Conservation (phyloP, 2,329 filamentous ascomycete genomes). For the Clarireedia monteithiana region DNA sequence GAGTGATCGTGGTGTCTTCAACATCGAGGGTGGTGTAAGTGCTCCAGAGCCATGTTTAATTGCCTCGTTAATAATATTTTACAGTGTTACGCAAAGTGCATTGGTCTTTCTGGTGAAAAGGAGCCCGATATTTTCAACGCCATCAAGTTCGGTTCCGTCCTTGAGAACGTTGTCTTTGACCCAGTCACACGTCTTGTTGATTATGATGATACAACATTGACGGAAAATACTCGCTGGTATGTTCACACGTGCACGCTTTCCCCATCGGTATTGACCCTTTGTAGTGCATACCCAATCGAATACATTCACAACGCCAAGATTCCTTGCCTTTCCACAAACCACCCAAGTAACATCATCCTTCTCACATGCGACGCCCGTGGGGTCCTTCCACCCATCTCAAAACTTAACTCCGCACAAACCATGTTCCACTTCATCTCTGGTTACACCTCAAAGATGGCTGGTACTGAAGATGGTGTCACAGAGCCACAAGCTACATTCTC, state of each 20-base stretch:
- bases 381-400: constrained; percentile 95
- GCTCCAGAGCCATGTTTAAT: background rate
- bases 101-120: constrained; percentile 95
- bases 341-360: constrained; percentile 96
- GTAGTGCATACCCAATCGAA: constrained; percentile 89
- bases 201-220: constrained; percentile 91
- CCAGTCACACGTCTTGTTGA: constrained; percentile 82
- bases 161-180: constrained; percentile 98
- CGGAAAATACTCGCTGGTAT: constrained; percentile 90
- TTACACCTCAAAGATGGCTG: constrained; percentile 99
- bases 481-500: constrained; percentile 99
- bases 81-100: constrained; percentile 93
- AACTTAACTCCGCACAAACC: constrained; percentile 87
- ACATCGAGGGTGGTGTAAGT: constrained; percentile 82
- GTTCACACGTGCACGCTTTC: background rate
- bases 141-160: constrained; percentile 92
- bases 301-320: constrained; percentile 99
- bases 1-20: constrained; percentile 95
- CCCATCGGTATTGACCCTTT: background rate
- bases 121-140: constrained; percentile 96
- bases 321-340: constrained; percentile 77
- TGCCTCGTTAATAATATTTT: constrained; percentile 8
- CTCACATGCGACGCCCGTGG: constrained; percentile 96
- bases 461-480: constrained; percentile 92
- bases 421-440: constrained; percentile 99